phyloP scores from a whole-genome alignment of 2,329 filamentous ascomycete species.

The Lecanicillium sp. region DNA sequence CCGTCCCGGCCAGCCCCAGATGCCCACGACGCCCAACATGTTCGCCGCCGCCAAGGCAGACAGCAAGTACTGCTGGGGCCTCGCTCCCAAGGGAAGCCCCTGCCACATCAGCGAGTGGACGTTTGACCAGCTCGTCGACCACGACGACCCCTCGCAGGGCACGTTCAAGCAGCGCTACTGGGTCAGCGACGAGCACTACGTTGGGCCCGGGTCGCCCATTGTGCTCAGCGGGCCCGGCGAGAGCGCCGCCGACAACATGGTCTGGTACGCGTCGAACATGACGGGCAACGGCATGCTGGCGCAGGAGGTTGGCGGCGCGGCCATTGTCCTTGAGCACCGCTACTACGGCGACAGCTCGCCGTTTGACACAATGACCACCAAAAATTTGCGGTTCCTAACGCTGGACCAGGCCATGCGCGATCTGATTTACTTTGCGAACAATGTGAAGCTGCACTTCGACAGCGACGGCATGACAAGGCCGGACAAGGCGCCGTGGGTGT shows the following conservation, averaged over 20 bases:
- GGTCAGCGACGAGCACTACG: constrained; percentile 70
- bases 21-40: too few species aligned
- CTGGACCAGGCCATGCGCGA: constrained; percentile 75
- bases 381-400: constrained; percentile 68
- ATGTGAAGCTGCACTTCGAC: constrained; percentile 62
- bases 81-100: neutral
- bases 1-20: too few species aligned
- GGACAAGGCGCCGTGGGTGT: constrained; percentile 61
- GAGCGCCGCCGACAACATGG: constrained; percentile 48
- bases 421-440: constrained; percentile 66
- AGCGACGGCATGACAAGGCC: constrained; percentile 58
- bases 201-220: constrained; percentile 69
- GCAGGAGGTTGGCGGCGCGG: constrained; percentile 63
- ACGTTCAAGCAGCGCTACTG: constrained; percentile 70
- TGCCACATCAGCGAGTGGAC: constrained; percentile 14
- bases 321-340: constrained; percentile 73
- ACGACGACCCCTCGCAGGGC: constrained; percentile 46
- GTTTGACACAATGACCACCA: constrained; percentile 53
- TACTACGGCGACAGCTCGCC: constrained; percentile 76
- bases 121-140: constrained; percentile 54
- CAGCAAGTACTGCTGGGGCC: neutral
- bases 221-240: constrained; percentile 64
- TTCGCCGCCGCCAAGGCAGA: too few species aligned
- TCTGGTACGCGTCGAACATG: constrained; percentile 65
- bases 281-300: constrained; percentile 61